Percentiles rank a stretch among this genome's conserved stretches.
These are phyloP conservation scores for Clarireedia homoeocarpa DNA, from an alignment of 2,329 filamentous ascomycete species.

Conservation along the genomic window DNA sequence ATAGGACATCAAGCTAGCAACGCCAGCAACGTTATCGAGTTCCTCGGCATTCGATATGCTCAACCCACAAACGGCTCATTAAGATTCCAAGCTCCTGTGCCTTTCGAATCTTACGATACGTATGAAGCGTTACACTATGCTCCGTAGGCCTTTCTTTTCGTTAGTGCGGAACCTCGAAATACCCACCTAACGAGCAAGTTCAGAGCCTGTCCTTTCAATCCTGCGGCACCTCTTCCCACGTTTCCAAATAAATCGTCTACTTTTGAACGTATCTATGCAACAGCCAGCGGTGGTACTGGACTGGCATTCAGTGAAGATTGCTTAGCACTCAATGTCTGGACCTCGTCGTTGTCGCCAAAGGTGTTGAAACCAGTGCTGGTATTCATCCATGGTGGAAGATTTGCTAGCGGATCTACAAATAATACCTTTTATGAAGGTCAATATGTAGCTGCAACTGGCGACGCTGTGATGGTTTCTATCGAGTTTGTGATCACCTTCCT, in stretches of 20 bases:
- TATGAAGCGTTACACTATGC: not conserved
- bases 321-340: slow-evolving; percentile 34
- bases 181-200: not conserved
- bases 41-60: slow-evolving; percentile 35
- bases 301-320: slow-evolving; percentile 30
- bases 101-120: slow-evolving; percentile 6
- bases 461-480: slow-evolving; percentile 1
- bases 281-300: not conserved
- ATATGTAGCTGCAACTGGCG: not conserved
- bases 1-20: slow-evolving; percentile 19
- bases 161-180: not conserved
- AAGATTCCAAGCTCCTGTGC: slow-evolving; percentile 27
- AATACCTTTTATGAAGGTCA: slow-evolving; percentile 15
- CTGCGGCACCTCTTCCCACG: not conserved
- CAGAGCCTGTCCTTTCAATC: not conserved
- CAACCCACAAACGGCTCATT: slow-evolving; percentile 31
- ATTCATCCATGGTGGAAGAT: slow-evolving; percentile 38
- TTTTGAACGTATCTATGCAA: not conserved
- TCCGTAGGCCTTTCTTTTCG: not conserved
- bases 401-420: slow-evolving; percentile 33
- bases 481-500: not conserved
- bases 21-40: slow-evolving; percentile 24
- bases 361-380: slow-evolving; percentile 35
- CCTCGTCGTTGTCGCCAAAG: slow-evolving; percentile 26
- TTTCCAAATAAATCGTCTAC: not conserved